A percentile compares a stretch with the other conserved stretches of the same genome.
Conservation (phyloP, 176 grass and related monocot species). For the Zizania latifolia region DNA sequence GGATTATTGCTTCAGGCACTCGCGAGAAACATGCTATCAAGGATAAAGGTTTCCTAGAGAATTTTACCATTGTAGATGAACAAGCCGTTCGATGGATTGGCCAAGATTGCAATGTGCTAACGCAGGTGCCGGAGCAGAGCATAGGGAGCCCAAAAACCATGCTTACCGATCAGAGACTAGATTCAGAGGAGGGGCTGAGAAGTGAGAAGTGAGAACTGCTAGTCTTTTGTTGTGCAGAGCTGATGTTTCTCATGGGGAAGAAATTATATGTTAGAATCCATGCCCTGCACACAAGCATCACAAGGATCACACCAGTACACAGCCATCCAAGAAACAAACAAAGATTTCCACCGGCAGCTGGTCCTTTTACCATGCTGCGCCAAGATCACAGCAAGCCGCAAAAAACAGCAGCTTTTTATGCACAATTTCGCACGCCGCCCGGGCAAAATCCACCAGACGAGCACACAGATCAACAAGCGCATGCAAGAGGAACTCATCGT, state of each 20-base stretch:
- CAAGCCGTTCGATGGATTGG: not conserved
- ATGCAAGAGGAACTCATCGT: not conserved
- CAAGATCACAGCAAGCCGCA: not conserved
- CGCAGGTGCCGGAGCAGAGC: not conserved
- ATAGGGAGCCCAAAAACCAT: constrained; percentile 3
- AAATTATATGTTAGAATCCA: not conserved
- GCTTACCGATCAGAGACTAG: not conserved
- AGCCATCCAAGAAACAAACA: constrained; percentile 8
- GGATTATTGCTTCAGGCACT: not conserved
- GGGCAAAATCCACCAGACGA: not conserved
- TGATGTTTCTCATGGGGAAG: constrained; percentile 8
- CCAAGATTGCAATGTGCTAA: not conserved
- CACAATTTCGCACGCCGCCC: constrained; percentile 24
- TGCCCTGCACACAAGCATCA: constrained; percentile 14
- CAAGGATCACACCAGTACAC: constrained; percentile 25
- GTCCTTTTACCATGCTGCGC: not conserved
- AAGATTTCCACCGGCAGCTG: not conserved
- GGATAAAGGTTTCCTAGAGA: not conserved
- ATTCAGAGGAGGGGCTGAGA: not conserved
- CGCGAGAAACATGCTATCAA: not conserved
- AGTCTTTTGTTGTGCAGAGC: not conserved
- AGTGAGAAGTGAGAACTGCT: constrained; percentile 8
- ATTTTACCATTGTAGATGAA: not conserved
- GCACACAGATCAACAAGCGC: constrained; percentile 17
- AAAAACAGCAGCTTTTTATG: not conserved